Conservation (phyloP, 768 basidiomycete genomes). For the Floccularia luteovirens region DNA sequence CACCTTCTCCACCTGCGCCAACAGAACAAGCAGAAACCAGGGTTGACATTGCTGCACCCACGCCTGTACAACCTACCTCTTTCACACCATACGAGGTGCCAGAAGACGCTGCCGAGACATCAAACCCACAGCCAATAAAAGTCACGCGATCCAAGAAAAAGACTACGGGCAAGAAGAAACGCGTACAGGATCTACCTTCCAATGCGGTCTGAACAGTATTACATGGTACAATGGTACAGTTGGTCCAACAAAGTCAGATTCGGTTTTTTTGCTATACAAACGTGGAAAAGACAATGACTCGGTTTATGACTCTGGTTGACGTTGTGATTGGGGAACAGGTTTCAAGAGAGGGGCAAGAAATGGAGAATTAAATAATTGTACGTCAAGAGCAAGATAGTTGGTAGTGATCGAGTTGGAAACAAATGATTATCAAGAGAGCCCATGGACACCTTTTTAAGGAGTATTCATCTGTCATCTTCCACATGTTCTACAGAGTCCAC, state of each 20-base stretch:
- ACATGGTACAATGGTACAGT: background rate
- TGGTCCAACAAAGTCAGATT: slow-evolving; percentile 1
- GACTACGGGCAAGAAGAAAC: slow-evolving; percentile 60
- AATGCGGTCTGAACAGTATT: background rate
- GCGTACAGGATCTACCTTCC: slow-evolving; percentile 23
- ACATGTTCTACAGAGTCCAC: slow-evolving; percentile 90
- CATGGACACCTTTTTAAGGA: background rate
- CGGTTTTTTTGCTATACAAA: slow-evolving; percentile 15
- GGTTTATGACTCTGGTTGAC: slow-evolving; percentile 4
- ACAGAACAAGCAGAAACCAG: slow-evolving; percentile 9
- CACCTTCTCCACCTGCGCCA: slow-evolving; percentile 18
- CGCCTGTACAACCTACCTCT: slow-evolving; percentile 26
- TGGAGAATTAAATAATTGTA: too few species aligned
- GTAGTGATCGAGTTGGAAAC: background rate
- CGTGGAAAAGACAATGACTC: slow-evolving; percentile 16
- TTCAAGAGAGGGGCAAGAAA: too few species aligned
- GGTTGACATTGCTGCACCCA: slow-evolving; percentile 16
- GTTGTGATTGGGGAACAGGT: too few species aligned
- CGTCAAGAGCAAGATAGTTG: too few species aligned
- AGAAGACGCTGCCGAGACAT: slow-evolving; percentile 34
- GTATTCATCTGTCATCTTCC: slow-evolving; percentile 57
- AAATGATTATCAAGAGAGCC: background rate
- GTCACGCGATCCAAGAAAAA: slow-evolving; percentile 70
- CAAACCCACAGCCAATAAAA: slow-evolving; percentile 65
- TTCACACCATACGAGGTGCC: slow-evolving; percentile 51